phyloP scores from a whole-genome alignment of 2,329 filamentous ascomycete species.

The Calonectria pteridis region DNA sequence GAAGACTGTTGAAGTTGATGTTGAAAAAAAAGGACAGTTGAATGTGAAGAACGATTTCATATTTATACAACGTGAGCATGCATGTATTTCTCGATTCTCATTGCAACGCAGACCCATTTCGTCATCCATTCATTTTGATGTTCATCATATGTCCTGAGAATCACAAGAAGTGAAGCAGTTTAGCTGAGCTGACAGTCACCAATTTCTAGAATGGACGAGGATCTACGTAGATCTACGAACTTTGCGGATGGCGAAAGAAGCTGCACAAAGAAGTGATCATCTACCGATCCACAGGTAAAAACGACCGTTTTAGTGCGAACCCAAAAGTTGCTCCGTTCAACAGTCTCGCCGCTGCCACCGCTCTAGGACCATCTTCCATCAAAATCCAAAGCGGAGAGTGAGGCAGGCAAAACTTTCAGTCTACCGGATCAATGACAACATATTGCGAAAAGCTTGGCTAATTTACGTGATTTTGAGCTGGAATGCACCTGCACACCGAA shows the following conservation, averaged over 20 bases:
- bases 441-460: neutral
- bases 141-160: neutral
- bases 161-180: neutral
- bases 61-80: neutral
- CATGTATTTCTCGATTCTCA: neutral
- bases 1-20: neutral
- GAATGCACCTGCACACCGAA: neutral
- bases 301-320: neutral
- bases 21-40: neutral
- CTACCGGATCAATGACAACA: neutral
- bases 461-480: neutral
- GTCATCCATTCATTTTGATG: too few relatives aligned
- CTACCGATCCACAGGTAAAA: neutral
- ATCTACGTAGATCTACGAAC: neutral
- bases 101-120: too few relatives aligned
- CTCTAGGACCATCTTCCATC: too few relatives aligned
- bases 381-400: neutral
- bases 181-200: neutral
- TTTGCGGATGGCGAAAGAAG: neutral
- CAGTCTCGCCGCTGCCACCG: neutral
- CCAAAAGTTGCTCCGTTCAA: neutral
- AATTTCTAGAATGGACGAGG: neutral
- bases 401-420: neutral
- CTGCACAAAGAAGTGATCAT: neutral
- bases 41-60: too few relatives aligned